These are phyloP conservation scores for Takakia lepidozioides DNA, from an alignment of 225 moss, liverwort and hornwort species.

Conservation along the genomic window DNA sequence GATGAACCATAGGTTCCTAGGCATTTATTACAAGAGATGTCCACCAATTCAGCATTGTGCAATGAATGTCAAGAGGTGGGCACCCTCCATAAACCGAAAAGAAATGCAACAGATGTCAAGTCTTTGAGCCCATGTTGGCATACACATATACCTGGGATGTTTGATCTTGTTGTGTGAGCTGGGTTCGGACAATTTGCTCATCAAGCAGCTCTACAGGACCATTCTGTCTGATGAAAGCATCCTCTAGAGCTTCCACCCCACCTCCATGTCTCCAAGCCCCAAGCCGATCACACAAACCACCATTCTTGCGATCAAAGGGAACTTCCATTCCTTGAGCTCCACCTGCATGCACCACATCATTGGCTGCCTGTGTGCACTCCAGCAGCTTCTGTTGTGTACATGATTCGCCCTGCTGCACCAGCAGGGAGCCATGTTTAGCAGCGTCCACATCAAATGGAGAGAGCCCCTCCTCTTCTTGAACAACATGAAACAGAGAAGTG, in stretches of 20 bases:
- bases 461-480: conserved; percentile 36
- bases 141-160: conserved; percentile 24
- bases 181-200: conserved; percentile 43
- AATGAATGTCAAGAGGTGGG: too few relatives aligned
- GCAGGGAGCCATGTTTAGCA: too few relatives aligned
- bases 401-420: conserved; percentile 20
- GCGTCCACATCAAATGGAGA: conserved; percentile 14
- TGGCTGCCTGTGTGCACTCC: conserved; percentile 58
- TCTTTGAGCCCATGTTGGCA: too few relatives aligned
- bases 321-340: conserved; percentile 20
- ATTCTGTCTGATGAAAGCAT: conserved; percentile 13
- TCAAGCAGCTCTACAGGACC: conserved; percentile 29
- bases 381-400: conserved; percentile 40
- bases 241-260: conserved; percentile 13
- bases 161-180: conserved; percentile 20
- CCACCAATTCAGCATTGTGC: too few relatives aligned
- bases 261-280: too few relatives aligned
- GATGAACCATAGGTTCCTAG: too few relatives aligned
- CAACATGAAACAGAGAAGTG: conserved; percentile 58
- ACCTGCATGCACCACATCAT: conserved; percentile 16
- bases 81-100: too few relatives aligned
- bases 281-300: too few relatives aligned
- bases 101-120: too few relatives aligned
- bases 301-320: neutral
- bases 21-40: too few relatives aligned